Evolutionary conservation across 2,329 filamentous ascomycete species (phyloP).

Genomic region (Pseudonectria buxi): DNA sequence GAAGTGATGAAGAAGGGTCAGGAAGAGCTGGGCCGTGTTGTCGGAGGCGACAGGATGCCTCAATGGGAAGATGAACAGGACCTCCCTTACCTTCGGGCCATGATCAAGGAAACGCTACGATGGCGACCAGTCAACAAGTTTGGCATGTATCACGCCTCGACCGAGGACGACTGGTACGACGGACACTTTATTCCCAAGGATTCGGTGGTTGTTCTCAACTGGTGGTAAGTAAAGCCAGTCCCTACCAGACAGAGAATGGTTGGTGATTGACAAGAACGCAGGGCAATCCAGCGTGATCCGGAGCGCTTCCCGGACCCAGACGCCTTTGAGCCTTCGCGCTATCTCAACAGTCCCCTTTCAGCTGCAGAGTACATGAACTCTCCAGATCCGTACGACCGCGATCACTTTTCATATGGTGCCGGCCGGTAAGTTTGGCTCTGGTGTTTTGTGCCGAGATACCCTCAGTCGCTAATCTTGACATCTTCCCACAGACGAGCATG

Average conservation of each 20-base stretch:
- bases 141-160: conserved; percentile 8
- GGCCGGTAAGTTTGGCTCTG: conserved; percentile 3
- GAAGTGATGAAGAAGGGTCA: conserved; percentile 22
- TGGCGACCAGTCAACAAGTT: conserved; percentile 31
- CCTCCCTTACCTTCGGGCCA: conserved; percentile 35
- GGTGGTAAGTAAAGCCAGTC: conserved; percentile 5
- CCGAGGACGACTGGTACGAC: conserved; percentile 10
- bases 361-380: conserved; percentile 6
- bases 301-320: conserved; percentile 5
- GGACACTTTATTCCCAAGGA: conserved; percentile 12
- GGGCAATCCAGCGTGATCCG: conserved; percentile 10
- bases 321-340: conserved; percentile 6
- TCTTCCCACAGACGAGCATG: conserved; percentile 5
- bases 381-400: conserved; percentile 3
- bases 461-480: background rate
- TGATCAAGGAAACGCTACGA: conserved; percentile 37
- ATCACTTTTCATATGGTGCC: conserved; percentile 11
- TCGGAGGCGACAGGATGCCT: conserved; percentile 31
- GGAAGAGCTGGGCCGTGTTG: conserved; percentile 32
- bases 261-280: background rate
- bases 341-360: conserved; percentile 1
- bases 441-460: too few relatives aligned
- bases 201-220: conserved; percentile 9
- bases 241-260: too few relatives aligned
- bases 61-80: conserved; percentile 29